A percentile compares a stretch with the other conserved stretches of the same genome.
Conservation (phyloP, 129 eudicot genomes). For the Artemisia argyi region DNA sequence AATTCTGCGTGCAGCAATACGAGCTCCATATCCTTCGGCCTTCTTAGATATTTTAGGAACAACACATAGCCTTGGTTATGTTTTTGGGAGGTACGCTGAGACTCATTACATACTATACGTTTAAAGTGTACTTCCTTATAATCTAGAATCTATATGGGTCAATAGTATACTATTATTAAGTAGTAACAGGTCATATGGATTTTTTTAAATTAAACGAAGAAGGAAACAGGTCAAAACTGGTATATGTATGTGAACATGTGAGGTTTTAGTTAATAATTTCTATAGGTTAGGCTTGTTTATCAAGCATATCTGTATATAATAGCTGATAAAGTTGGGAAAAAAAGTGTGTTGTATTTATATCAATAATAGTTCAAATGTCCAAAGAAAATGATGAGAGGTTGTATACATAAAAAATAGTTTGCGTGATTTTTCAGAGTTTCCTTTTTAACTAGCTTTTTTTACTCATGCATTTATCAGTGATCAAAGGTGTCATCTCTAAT, state of each 20-base stretch:
- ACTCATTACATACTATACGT: conserved; percentile 9
- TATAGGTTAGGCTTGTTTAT: conserved; percentile 3
- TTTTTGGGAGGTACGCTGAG: conserved; percentile 71
- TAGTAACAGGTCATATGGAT: neutral
- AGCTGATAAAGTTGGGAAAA: no score
- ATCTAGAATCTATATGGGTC: neutral
- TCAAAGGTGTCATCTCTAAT: no score
- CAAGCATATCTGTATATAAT: neutral
- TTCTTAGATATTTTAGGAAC: conserved; percentile 84
- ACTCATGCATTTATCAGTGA: no score
- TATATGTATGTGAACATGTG: conserved; percentile 1
- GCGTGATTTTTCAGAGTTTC: no score
- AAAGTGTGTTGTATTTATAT: no score
- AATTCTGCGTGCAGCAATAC: conserved; percentile 90
- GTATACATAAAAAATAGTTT: no score
- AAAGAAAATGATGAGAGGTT: no score
- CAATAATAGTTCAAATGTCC: no score
- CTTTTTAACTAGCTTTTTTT: no score
- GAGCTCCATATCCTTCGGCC: conserved; percentile 89
- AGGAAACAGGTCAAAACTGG: conserved; percentile 1
- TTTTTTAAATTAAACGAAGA: neutral
- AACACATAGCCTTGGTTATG: conserved; percentile 79
- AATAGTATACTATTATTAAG: neutral
- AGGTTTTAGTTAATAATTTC: neutral
- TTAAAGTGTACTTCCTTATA: neutral